These are phyloP conservation scores for Trichoderma polysporum DNA, from an alignment of 2,329 filamentous ascomycete species.

Conservation along the genomic window DNA sequence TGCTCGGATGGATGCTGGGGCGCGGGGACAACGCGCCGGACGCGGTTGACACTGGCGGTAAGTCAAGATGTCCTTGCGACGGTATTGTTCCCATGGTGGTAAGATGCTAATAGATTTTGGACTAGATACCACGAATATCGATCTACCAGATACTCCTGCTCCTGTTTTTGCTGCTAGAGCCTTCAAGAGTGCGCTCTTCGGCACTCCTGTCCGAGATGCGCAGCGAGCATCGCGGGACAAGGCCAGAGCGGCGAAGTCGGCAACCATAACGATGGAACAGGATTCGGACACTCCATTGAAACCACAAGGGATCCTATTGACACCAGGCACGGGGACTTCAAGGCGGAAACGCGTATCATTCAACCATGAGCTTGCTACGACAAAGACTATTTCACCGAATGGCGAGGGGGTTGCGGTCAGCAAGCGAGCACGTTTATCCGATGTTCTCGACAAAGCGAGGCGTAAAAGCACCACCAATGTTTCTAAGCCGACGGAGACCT, in stretches of 20 bases:
- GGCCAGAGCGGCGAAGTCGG: constrained; percentile 23
- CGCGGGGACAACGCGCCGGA: constrained; percentile 42
- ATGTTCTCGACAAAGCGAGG: constrained; percentile 46
- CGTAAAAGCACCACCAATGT: constrained; percentile 32
- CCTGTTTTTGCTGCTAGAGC: constrained; percentile 66
- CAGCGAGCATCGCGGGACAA: constrained; percentile 35
- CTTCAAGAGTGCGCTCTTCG: constrained; percentile 63
- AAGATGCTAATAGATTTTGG: not conserved
- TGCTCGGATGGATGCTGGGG: constrained; percentile 62
- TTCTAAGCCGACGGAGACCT: constrained; percentile 20
- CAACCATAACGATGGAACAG: constrained; percentile 23
- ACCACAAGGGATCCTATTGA: constrained; percentile 60
- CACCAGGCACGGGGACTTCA: constrained; percentile 60
- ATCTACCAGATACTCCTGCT: constrained; percentile 63
- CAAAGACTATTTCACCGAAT: constrained; percentile 25
- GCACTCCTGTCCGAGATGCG: constrained; percentile 49
- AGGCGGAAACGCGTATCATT: constrained; percentile 66
- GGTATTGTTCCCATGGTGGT: not conserved
- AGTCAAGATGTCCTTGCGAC: constrained; percentile 12
- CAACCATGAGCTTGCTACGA: constrained; percentile 48
- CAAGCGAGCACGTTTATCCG: constrained; percentile 46
- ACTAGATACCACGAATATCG: constrained; percentile 48
- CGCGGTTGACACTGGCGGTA: constrained; percentile 33
- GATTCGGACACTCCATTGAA: constrained; percentile 49
- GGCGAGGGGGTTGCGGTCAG: constrained; percentile 20